Base-by-base conservation (phyloP, 352 stramenopile species). In the Pythium phragmiticola region DNA sequence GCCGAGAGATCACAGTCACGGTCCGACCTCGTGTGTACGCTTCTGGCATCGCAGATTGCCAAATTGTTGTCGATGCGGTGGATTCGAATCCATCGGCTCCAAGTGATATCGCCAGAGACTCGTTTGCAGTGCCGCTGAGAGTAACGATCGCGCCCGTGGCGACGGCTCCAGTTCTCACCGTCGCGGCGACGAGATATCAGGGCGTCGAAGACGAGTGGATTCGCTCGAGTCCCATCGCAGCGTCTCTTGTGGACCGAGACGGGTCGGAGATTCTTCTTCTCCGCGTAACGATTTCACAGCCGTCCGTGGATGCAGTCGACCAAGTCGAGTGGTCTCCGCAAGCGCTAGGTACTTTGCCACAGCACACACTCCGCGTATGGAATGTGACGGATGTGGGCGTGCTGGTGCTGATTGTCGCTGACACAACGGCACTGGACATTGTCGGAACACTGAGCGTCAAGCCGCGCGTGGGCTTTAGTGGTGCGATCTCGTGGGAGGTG, bases 201-300 rank as follows among this genome's bases (percentile, higher is more conserved):
- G 43, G 45, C 1, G 26, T 52, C 12, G 63, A 70, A 19, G 57
- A 69, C 39, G 63, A 64, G 0, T 60, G 43, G 63, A 61, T 69
- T 26, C 48, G 30, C 2, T 55, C 63, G 14, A 57, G 30, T 52
- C 8, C n/a, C 8, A 57, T 69, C 13, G 46, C 36, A 21, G 63
- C 63, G 3, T 65, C 57, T 7, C 49, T 65, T 19, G 63, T 69
- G 9, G 63, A 69, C 53, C 63, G 50, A 7, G 63, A 69, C 42
- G 50, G 55, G 7, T 69, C 63, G 2, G 63, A 69, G 26, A 48
- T 60, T 16, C 23, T 69, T 0, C 1, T 61, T 33, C 39, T 65
- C 9, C 50, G 23, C 11, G 43, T 65, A 3, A 12, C 34, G 7
- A 51, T 62, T 13, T 17, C 19, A 3, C 17, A 30, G 17, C 36